phyloP scores from a whole-genome alignment of 495 filamentous ascomycete genomes.

The Thermochaetoides thermophila region DNA sequence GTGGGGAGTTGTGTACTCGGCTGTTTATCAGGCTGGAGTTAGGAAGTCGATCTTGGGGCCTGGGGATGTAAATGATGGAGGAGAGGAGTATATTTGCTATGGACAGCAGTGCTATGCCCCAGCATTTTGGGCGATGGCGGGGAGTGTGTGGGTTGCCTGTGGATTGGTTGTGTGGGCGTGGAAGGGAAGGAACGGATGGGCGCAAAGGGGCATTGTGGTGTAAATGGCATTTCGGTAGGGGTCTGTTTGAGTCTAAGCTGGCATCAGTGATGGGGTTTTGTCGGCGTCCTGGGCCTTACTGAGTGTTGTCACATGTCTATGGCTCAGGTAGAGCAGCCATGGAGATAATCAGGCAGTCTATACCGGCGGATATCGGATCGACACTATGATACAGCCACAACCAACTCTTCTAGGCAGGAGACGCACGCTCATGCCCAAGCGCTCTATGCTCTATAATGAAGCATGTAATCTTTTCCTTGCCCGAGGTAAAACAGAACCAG shows the following conservation, averaged over 20 bases:
- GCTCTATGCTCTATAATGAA: slow-evolving; percentile 16
- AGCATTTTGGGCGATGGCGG: slow-evolving; percentile 68
- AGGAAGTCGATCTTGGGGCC: slow-evolving; percentile 12
- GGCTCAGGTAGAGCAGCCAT: too few relatives aligned
- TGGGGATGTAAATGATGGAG: slow-evolving; percentile 6
- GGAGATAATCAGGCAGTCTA: slow-evolving; percentile 2
- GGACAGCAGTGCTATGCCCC: slow-evolving; percentile 64
- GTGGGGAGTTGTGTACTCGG: slow-evolving; percentile 74
- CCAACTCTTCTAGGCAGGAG: slow-evolving; percentile 11
- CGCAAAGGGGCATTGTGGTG: slow-evolving; percentile 61
- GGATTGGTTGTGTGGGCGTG: slow-evolving; percentile 63
- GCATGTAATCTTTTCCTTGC: slow-evolving; percentile 10
- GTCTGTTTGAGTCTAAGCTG: too few relatives aligned
- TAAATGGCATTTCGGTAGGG: too few relatives aligned
- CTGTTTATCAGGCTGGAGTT: slow-evolving; percentile 56
- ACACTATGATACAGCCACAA: slow-evolving; percentile 16
- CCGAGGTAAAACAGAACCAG: slow-evolving; percentile 13
- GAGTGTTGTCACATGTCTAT: too few relatives aligned
- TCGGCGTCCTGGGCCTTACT: too few relatives aligned
- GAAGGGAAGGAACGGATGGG: slow-evolving; percentile 66
- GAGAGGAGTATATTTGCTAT: slow-evolving; percentile 43
- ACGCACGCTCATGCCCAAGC: slow-evolving; percentile 11
- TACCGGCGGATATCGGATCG: slow-evolving; percentile 9
- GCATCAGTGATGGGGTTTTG: too few relatives aligned
- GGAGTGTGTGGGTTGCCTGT: slow-evolving; percentile 63